Base-by-base conservation (phyloP, 169 alveolate species). In the Cyclospora cayetanensis region DNA sequence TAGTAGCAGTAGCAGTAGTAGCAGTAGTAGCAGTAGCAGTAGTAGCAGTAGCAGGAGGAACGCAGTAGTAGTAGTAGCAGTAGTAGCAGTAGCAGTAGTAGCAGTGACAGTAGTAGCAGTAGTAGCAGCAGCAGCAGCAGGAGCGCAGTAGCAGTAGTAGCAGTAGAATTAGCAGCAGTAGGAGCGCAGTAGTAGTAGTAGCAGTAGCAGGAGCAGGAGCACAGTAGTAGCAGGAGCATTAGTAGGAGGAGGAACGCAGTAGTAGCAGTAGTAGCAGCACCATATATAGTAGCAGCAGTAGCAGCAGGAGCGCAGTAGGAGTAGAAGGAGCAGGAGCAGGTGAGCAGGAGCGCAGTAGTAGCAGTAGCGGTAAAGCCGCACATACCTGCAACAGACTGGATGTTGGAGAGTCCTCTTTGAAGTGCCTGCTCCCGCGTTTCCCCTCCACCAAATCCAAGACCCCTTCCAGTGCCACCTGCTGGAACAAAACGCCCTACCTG, bases 301-400 rank as follows among this genome's bases (percentile, higher is more conserved):
- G 4, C 82, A 70, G 52, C 82, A 70, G 52, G 55, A 70, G 55
- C 46, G n/a, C n/a, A 31, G n/a, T 53, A 70, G 52, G 55, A 31
- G 4, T 53, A 70, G 82, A 46, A 31, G 4, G 55, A 70, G 52
- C 82, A 70, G 52, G 55, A 70, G 55, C 46, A n/a, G n/a, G n/a
- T n/a, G n/a, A n/a, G n/a, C n/a, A n/a, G n/a, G n/a, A n/a, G n/a
- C 20, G 82, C 82, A 70, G 82, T 53, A 70, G 82, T 53, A 35
- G 82, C 82, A 35, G 52, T 29, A 70, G 82, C 52, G 12, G 7
- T n/a, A n/a, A n/a, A n/a, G n/a, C n/a, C n/a, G n/a, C n/a, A n/a
- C n/a, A n/a, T 41, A 96, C 96, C 90, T 97, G 97, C 92, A 4
- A 87, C 77, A 39, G 66, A 60, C 77, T 87, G 86, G 31, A 87